Base-by-base conservation (phyloP, 768 basidiomycete species). In the Dioszegia crocea region DNA sequence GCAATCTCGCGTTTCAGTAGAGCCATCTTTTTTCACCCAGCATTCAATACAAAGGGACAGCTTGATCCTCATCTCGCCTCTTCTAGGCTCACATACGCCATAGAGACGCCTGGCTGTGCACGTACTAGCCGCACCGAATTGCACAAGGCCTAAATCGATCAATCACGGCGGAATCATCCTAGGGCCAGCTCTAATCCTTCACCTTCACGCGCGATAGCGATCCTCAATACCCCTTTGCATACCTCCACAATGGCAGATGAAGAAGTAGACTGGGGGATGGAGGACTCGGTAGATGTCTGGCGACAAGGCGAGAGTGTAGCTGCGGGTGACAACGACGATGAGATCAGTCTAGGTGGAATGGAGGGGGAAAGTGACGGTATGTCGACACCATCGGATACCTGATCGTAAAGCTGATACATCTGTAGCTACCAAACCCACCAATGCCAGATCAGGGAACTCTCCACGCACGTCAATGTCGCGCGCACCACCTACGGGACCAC, bases 231-330 rank as follows among this genome's bases (percentile, higher is more conserved):
- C 6, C 33, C 19, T 23, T 29, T n/a, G 38, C 39, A 8, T 38
- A 33, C 23, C n/a, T n/a, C n/a, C n/a, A 60, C 1, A 8, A 66
- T 66, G 65, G 62, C 59, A 12, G 65, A 66, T 36, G 65, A 66
- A 47, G 62, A 63, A 29, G 65, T 66, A 9, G 65, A 66, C 40
- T 66, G 65, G 65, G 65, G 65, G 17, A 56, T 66, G 59, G 65
- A 66, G n/a, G 65, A 66, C 16, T 48, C 54, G 11, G 65, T 60
- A 16, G 62, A 63, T 49, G 65, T 61, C n/a, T 63, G 62, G 56
- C 52, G 65, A 50, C 58, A 60, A 47, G 52, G 59, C 36, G 65
- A 56, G 29, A 53, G 52, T 19, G 58, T 47, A 10, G 48, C 45
- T 16, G 48, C 40, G 8, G 48, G 39, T 19, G 59, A 51, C 4